These are phyloP conservation scores for Bruguiera hainesii DNA, from an alignment of 441 rosid genomes.

Conservation along the genomic window DNA sequence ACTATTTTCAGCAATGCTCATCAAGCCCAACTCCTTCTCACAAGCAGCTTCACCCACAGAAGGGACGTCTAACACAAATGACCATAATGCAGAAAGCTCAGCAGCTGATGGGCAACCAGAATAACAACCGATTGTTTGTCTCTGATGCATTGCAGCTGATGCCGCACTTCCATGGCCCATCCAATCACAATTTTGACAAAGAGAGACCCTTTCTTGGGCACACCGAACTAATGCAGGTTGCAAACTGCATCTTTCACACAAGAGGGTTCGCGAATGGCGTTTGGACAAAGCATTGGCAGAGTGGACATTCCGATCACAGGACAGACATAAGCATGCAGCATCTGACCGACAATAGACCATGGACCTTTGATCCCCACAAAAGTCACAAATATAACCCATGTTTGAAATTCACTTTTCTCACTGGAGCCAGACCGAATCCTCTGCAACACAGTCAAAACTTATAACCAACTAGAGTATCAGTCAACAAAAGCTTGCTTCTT, in stretches of 20 bases:
- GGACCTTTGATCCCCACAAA: conserved; percentile 87
- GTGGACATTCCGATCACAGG: conserved; percentile 92
- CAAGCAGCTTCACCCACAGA: conserved; percentile 59
- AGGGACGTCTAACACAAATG: conserved; percentile 58
- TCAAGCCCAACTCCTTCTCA: conserved; percentile 76
- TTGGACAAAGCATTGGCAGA: conserved; percentile 93
- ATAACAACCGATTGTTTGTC: conserved; percentile 74
- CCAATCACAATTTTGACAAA: conserved; percentile 99
- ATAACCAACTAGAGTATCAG: conserved; percentile 15
- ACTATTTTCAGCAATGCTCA: conserved; percentile 70
- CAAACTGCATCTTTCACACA: conserved; percentile 85
- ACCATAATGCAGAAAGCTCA: conserved; percentile 89
- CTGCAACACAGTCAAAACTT: conserved; percentile 13
- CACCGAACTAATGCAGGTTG: conserved; percentile 87
- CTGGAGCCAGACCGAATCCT: conserved; percentile 14
- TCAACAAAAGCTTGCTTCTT: conserved; percentile 15
- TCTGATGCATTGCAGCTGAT: conserved; percentile 52
- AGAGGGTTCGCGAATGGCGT: conserved; percentile 80
- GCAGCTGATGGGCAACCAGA: conserved; percentile 92
- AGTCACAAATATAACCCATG: conserved; percentile 93
- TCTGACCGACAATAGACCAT: conserved; percentile 93
- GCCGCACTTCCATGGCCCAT: conserved; percentile 55
- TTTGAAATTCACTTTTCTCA: conserved; percentile 16
- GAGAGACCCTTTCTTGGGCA: conserved; percentile 65
- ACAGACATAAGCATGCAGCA: conserved; percentile 87